Percentiles rank a stretch among this genome's conserved stretches.
Evolutionary conservation across 169 alveolate genomes (phyloP).

Genomic region (Miamiensis avidus): DNA sequence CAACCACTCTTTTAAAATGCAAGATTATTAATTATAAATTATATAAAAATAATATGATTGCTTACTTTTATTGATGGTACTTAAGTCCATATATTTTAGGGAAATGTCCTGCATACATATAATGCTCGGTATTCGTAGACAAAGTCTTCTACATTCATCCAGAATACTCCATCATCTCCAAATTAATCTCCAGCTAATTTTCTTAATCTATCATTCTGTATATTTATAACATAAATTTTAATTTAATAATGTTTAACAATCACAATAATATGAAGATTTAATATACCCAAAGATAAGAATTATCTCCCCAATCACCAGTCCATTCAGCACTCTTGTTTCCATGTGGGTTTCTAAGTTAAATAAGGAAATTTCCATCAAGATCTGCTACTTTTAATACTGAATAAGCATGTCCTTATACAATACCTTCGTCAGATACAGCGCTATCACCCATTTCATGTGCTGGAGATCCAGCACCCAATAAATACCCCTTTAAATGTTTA

Average conservation of each 20-base stretch:
- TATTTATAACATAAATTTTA: too few species aligned
- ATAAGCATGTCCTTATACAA: slow-evolving; percentile 81
- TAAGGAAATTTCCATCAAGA: slow-evolving; percentile 56
- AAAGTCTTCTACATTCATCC: slow-evolving; percentile 74
- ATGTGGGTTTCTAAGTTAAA: slow-evolving; percentile 73
- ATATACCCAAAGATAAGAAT: slow-evolving; percentile 31
- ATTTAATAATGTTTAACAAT: too few species aligned
- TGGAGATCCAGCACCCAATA: slow-evolving; percentile 69
- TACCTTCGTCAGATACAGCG: slow-evolving; percentile 52
- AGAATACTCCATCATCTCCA: slow-evolving; percentile 65
- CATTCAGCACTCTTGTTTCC: slow-evolving; percentile 73
- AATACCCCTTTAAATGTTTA: slow-evolving; percentile 22
- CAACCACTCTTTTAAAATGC: slow-evolving; percentile 44
- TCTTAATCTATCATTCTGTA: slow-evolving; percentile 26
- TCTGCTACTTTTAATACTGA: slow-evolving; percentile 56
- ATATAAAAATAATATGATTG: background rate
- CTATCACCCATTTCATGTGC: slow-evolving; percentile 56
- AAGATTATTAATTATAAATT: slow-evolving; percentile 31
- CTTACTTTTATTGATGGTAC: slow-evolving; percentile 4
- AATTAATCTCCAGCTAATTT: slow-evolving; percentile 21
- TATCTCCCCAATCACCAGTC: slow-evolving; percentile 79
- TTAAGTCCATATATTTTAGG: slow-evolving; percentile 2
- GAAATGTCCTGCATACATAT: slow-evolving; percentile 62
- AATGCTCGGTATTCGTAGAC: slow-evolving; percentile 48
- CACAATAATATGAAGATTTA: too few species aligned